Conservation (phyloP, 73 alveolate species). For the Effrenium voratum region DNA sequence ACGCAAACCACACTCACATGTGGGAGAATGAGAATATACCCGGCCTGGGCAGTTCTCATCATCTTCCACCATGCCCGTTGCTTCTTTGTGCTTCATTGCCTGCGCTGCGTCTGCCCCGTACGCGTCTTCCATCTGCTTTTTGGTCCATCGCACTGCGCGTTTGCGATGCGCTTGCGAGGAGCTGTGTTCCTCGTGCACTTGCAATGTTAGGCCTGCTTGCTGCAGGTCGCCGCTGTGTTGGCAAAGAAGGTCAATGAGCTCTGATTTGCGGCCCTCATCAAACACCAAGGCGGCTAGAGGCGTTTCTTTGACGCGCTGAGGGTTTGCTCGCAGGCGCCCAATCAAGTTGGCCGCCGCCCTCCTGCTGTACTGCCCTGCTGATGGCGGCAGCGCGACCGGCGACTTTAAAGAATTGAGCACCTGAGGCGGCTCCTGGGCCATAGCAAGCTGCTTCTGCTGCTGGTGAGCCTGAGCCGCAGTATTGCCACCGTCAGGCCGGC, state of each 20-base stretch:
- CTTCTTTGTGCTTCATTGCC: constrained; percentile 6
- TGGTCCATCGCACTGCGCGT: not conserved
- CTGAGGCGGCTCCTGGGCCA: not conserved
- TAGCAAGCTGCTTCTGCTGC: not conserved
- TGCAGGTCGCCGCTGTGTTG: not conserved
- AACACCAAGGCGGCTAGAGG: not conserved
- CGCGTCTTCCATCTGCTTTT: constrained; percentile 13
- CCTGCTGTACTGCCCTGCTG: not conserved
- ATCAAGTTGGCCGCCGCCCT: constrained; percentile 41
- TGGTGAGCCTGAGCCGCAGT: not conserved
- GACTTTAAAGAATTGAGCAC: not conserved
- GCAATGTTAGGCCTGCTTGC: not conserved
- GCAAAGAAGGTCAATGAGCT: not conserved
- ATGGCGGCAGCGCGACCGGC: not conserved
- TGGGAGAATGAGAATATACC: no score
- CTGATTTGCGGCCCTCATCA: not conserved
- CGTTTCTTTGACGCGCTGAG: not conserved
- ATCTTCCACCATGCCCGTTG: not conserved
- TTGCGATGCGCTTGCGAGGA: not conserved
- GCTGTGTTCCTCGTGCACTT: not conserved
- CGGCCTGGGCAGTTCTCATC: constrained; percentile 12
- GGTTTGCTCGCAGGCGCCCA: not conserved
- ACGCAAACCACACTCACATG: no score
- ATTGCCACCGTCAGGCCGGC: not conserved
- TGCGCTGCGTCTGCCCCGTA: not conserved